A percentile compares a stretch with the other conserved stretches of the same genome.
Conservation (phyloP, 768 basidiomycete genomes). For the Collybia sordida region DNA sequence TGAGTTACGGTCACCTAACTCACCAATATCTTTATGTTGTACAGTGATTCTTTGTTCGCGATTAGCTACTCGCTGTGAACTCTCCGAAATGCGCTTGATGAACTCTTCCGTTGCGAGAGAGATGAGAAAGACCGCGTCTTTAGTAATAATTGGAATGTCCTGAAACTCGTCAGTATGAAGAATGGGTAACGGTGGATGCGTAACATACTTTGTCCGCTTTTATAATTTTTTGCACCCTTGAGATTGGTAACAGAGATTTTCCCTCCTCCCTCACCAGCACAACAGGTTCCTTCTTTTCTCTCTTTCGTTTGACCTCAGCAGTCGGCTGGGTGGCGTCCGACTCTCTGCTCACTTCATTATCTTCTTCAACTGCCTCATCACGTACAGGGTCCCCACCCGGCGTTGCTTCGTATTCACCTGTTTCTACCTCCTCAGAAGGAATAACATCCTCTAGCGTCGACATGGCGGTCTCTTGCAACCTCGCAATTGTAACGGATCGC, state of each 20-base stretch:
- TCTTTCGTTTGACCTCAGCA: conserved; percentile 23
- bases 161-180: conserved; percentile 22
- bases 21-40: conserved; percentile 80
- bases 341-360: not conserved
- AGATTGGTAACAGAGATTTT: conserved; percentile 72
- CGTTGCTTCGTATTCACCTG: not conserved
- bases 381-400: not conserved
- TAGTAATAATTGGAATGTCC: conserved; percentile 77
- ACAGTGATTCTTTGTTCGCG: conserved; percentile 73
- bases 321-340: conserved; percentile 1
- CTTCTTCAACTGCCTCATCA: not conserved
- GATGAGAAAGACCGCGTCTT: conserved; percentile 78
- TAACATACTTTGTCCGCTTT: conserved; percentile 77
- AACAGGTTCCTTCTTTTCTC: conserved; percentile 25
- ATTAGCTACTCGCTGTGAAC: conserved; percentile 68
- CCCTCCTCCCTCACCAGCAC: conserved; percentile 42
- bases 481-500: conserved; percentile 18
- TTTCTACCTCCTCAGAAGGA: not conserved
- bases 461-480: conserved; percentile 6
- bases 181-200: not conserved
- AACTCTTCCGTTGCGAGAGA: conserved; percentile 89
- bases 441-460: conserved; percentile 1
- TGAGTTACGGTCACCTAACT: too few species aligned
- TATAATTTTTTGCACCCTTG: conserved; percentile 80
- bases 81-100: conserved; percentile 70